A percentile compares a stretch with the other conserved stretches of the same genome.
These are phyloP conservation scores for Hymenotorrendiella dingleyae DNA, from an alignment of 2,329 filamentous ascomycete genomes.

Conservation along the genomic window DNA sequence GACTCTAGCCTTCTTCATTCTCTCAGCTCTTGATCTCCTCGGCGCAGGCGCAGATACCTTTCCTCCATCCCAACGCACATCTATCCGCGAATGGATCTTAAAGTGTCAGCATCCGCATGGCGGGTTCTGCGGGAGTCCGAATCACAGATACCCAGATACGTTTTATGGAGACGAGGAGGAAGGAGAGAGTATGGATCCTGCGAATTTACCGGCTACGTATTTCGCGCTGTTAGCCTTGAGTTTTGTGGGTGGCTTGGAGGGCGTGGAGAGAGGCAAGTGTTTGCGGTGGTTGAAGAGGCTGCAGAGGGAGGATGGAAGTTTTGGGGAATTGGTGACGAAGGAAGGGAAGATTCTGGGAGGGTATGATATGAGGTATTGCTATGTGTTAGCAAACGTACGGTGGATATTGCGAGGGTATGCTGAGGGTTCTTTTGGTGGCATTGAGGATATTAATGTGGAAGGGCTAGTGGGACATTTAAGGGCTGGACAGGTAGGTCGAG, in stretches of 20 bases:
- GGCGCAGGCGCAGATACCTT: conserved; percentile 51
- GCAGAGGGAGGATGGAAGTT: conserved; percentile 82
- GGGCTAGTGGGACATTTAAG: conserved; percentile 65
- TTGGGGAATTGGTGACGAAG: conserved; percentile 71
- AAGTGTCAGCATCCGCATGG: conserved; percentile 78
- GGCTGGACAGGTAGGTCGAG: conserved; percentile 46
- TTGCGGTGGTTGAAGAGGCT: conserved; percentile 68
- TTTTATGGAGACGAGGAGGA: conserved; percentile 32
- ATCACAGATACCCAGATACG: conserved; percentile 41
- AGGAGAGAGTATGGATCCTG: conserved; percentile 57
- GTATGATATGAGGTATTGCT: conserved; percentile 81
- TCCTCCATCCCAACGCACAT: conserved; percentile 42
- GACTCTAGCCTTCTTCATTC: conserved; percentile 81
- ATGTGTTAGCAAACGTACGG: conserved; percentile 72
- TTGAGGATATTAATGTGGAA: conserved; percentile 70
- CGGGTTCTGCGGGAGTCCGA: conserved; percentile 84
- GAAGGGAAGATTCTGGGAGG: conserved; percentile 63
- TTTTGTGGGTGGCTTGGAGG: conserved; percentile 50
- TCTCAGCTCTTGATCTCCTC: conserved; percentile 80
- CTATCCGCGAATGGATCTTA: conserved; percentile 71
- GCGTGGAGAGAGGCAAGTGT: conserved; percentile 62
- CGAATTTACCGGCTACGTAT: conserved; percentile 81
- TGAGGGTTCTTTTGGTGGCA: conserved; percentile 42
- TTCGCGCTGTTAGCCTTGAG: conserved; percentile 77
- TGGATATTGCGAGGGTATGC: conserved; percentile 70